Conservation (phyloP, 495 filamentous ascomycete genomes). For the Terfezia claveryi region DNA sequence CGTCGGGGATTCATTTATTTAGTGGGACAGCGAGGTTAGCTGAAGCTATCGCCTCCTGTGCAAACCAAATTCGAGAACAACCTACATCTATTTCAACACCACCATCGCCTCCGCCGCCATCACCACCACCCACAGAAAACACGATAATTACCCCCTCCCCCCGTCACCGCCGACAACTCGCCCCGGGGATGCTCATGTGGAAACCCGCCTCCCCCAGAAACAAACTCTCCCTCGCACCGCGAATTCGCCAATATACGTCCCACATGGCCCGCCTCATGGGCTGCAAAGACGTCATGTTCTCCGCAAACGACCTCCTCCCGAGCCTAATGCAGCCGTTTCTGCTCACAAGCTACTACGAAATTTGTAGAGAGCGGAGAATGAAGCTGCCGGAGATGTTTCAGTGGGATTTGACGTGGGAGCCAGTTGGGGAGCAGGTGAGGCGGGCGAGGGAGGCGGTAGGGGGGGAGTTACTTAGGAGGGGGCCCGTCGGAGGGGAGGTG, state of each 20-base stretch:
- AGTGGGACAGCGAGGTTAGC: slow-evolving; percentile 12
- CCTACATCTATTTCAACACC: neutral
- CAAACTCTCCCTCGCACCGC: neutral
- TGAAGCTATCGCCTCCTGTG: neutral
- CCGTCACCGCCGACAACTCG: slow-evolving; percentile 8
- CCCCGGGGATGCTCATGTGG: slow-evolving; percentile 20
- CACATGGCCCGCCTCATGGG: slow-evolving; percentile 14
- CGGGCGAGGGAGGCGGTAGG: slow-evolving; percentile 1
- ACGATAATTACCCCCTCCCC: neutral
- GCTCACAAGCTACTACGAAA: slow-evolving; percentile 18
- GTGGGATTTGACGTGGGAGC: slow-evolving; percentile 16
- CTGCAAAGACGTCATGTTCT: slow-evolving; percentile 16
- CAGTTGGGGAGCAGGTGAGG: slow-evolving; percentile 7
- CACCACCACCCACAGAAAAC: neutral
- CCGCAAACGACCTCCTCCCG: slow-evolving; percentile 8
- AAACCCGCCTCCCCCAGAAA: neutral
- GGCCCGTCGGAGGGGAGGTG: neutral
- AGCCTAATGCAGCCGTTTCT: slow-evolving; percentile 19
- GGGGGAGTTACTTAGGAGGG: neutral
- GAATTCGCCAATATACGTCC: slow-evolving; percentile 1
- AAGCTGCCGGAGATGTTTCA: slow-evolving; percentile 18
- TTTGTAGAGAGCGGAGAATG: slow-evolving; percentile 14
- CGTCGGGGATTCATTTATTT: slow-evolving; percentile 16
- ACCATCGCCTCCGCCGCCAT: neutral
- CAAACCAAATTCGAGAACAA: neutral